phyloP scores from a whole-genome alignment of 2,329 filamentous ascomycete species.

The Didymella sp. region DNA sequence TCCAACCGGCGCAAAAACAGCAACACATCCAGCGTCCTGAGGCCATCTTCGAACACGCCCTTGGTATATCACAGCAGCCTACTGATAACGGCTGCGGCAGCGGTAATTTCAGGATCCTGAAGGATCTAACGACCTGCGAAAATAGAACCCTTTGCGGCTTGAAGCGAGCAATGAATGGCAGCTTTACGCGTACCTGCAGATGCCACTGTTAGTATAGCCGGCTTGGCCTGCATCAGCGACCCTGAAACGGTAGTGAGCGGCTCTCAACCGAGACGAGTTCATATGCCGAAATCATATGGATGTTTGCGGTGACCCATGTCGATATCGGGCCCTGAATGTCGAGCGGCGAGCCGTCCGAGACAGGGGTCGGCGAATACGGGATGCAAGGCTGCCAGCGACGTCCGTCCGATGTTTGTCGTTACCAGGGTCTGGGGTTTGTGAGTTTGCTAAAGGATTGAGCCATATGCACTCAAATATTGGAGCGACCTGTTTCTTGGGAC shows the following conservation, averaged over 20 bases:
- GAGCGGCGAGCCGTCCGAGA: slow-evolving; percentile 12
- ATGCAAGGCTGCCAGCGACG: slow-evolving; percentile 16
- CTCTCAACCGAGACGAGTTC: slow-evolving; percentile 31
- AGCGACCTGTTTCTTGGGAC: slow-evolving; percentile 4
- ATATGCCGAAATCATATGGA: slow-evolving; percentile 30
- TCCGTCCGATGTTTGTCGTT: slow-evolving; percentile 15
- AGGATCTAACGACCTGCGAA: slow-evolving; percentile 15
- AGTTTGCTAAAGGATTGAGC: slow-evolving; percentile 10
- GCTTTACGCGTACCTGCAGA: slow-evolving; percentile 39
- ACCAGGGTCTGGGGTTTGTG: slow-evolving; percentile 14
- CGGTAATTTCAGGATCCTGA: slow-evolving; percentile 11
- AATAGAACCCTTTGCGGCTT: slow-evolving; percentile 12
- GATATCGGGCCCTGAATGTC: slow-evolving; percentile 8
- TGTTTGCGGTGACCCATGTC: slow-evolving; percentile 24
- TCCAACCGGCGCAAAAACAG: neutral
- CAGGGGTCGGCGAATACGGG: slow-evolving; percentile 17
- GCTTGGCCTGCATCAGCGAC: slow-evolving; percentile 24
- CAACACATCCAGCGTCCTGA: neutral
- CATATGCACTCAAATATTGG: slow-evolving; percentile 22
- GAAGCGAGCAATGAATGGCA: slow-evolving; percentile 11
- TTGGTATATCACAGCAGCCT: neutral
- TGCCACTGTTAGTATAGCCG: slow-evolving; percentile 22
- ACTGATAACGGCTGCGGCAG: slow-evolving; percentile 14
- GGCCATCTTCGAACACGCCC: neutral
- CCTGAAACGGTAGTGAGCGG: slow-evolving; percentile 30